Percentiles rank a stretch among this genome's conserved stretches.
phyloP scores from a whole-genome alignment of 495 filamentous ascomycete genomes.

The Pseudotulostoma volvatum region DNA sequence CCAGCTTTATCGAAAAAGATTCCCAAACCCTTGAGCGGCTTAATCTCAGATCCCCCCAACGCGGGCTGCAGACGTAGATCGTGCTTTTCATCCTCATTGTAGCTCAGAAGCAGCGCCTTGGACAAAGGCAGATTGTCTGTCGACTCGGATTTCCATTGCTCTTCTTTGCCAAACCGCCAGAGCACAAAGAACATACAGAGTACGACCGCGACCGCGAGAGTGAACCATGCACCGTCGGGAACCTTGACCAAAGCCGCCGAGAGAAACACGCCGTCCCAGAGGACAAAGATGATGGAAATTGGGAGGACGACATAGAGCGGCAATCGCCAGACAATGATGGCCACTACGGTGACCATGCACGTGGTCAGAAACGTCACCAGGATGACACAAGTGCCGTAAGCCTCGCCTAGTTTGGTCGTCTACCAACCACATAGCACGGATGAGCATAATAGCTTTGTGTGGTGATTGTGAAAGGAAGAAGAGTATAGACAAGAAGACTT shows the following conservation, averaged over 20 bases:
- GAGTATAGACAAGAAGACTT: no score
- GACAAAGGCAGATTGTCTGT: conserved; percentile 35
- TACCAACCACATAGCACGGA: no score
- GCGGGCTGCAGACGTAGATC: conserved; percentile 15
- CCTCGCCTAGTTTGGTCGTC: conserved; percentile 32
- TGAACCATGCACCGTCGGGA: conserved; percentile 61
- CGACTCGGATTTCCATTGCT: conserved; percentile 52
- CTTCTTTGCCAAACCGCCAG: conserved; percentile 61
- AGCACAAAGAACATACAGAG: conserved; percentile 45
- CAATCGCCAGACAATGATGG: conserved; percentile 50
- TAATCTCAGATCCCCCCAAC: conserved; percentile 31
- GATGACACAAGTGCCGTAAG: conserved; percentile 53
- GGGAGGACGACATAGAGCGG: conserved; percentile 38
- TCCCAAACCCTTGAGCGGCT: conserved; percentile 34
- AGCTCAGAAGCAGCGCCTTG: conserved; percentile 25
- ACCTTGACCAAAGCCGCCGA: conserved; percentile 52
- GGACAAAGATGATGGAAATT: conserved; percentile 44
- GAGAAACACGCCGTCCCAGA: conserved; percentile 47
- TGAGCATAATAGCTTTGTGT: not conserved
- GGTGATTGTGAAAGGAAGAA: not conserved
- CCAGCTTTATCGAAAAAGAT: conserved; percentile 55
- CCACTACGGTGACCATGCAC: conserved; percentile 48
- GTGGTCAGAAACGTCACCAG: conserved; percentile 63
- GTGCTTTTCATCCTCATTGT: conserved; percentile 2
- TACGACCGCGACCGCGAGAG: conserved; percentile 41